These are phyloP conservation scores for Tephrocybe sp. DNA, from an alignment of 768 basidiomycete species.

Conservation along the genomic window DNA sequence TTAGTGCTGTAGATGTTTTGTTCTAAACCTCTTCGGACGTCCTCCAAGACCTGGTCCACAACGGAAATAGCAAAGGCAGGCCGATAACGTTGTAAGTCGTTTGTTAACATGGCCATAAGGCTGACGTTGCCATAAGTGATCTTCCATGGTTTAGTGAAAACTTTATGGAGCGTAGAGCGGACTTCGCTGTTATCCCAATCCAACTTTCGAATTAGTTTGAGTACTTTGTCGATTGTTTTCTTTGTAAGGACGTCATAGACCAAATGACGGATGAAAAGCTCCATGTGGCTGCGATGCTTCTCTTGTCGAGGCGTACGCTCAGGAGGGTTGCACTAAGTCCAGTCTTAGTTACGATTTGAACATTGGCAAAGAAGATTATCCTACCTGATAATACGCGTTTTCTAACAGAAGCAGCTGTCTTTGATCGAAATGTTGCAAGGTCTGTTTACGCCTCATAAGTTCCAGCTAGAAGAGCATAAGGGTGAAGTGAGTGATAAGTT, in stretches of 20 bases:
- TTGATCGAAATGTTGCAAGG: slow-evolving; percentile 89
- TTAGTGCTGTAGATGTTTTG: slow-evolving; percentile 95
- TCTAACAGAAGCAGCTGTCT: slow-evolving; percentile 87
- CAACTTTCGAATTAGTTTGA: slow-evolving; percentile 89
- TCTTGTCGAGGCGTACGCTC: slow-evolving; percentile 85
- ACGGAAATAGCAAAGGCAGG: slow-evolving; percentile 85
- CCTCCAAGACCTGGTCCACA: slow-evolving; percentile 94
- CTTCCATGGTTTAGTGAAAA: slow-evolving; percentile 99
- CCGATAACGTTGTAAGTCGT: slow-evolving; percentile 92
- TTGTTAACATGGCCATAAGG: slow-evolving; percentile 90
- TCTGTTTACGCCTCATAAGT: slow-evolving; percentile 93
- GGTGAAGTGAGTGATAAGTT: background rate
- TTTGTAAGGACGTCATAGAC: slow-evolving; percentile 91
- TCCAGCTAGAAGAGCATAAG: slow-evolving; percentile 59
- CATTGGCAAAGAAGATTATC: slow-evolving; percentile 3
- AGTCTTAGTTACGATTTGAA: background rate
- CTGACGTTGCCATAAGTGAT: slow-evolving; percentile 90
- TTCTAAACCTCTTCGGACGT: slow-evolving; percentile 87
- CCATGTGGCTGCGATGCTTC: slow-evolving; percentile 83
- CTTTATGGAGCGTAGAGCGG: slow-evolving; percentile 70
- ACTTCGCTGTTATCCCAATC: slow-evolving; percentile 86
- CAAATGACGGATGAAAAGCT: slow-evolving; percentile 95
- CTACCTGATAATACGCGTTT: slow-evolving; percentile 96
- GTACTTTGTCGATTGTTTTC: slow-evolving; percentile 93
- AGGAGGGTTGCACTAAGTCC: slow-evolving; percentile 87